Percentiles rank a stretch among this genome's conserved stretches.
These are phyloP conservation scores for Trapa incisa DNA, from an alignment of 345 rosid species.

Conservation along the genomic window DNA sequence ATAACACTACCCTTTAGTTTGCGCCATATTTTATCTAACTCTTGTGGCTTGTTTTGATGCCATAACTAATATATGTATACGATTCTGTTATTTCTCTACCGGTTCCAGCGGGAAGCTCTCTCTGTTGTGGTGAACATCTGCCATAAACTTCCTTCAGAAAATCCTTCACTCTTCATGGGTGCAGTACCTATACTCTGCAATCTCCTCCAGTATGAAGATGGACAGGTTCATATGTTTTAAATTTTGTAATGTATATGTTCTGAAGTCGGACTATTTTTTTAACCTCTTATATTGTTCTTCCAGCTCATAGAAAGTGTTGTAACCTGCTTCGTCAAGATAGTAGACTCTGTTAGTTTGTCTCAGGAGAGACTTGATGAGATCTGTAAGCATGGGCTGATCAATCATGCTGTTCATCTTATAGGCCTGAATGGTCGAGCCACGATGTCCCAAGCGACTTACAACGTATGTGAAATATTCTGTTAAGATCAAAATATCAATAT, in stretches of 20 bases:
- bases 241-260: slow-evolving; percentile 5
- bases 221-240: slow-evolving; percentile 35
- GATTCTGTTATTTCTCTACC: slow-evolving; percentile 4
- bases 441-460: slow-evolving; percentile 60
- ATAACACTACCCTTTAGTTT: not conserved
- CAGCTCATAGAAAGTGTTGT: slow-evolving; percentile 91
- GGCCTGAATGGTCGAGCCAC: slow-evolving; percentile 65
- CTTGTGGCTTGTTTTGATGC: not conserved
- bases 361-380: slow-evolving; percentile 60
- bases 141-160: slow-evolving; percentile 63
- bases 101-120: slow-evolving; percentile 76
- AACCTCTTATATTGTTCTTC: not conserved
- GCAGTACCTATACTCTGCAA: slow-evolving; percentile 81
- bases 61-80: not conserved
- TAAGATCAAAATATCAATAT: not conserved
- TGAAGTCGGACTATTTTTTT: slow-evolving; percentile 4
- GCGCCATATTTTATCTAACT: not conserved
- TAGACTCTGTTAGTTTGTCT: slow-evolving; percentile 51
- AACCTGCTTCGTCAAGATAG: slow-evolving; percentile 68
- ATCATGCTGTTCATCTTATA: slow-evolving; percentile 51
- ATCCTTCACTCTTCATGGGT: slow-evolving; percentile 45
- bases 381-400: slow-evolving; percentile 60
- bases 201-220: slow-evolving; percentile 83
- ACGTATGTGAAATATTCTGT: slow-evolving; percentile 30
- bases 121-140: slow-evolving; percentile 84